These are phyloP conservation scores for Punica granatum DNA, from an alignment of 345 rosid genomes.

Conservation along the genomic window DNA sequence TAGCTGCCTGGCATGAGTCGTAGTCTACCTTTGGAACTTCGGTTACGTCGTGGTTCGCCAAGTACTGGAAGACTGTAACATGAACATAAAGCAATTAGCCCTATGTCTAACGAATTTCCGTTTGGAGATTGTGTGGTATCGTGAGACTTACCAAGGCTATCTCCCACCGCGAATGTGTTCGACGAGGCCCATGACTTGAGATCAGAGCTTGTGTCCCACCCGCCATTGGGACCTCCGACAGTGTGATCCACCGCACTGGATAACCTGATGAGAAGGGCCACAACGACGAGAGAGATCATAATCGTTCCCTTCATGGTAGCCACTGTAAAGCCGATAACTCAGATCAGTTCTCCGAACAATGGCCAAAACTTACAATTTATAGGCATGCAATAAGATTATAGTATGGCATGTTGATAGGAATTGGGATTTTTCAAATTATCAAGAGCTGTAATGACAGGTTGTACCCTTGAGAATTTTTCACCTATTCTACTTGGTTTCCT, in stretches of 20 bases:
- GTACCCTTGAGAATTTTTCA: background rate
- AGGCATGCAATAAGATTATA: background rate
- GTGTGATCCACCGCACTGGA: conserved; percentile 44
- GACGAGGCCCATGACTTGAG: conserved; percentile 48
- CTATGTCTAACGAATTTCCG: background rate
- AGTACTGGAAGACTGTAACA: conserved; percentile 46
- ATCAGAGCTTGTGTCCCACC: conserved; percentile 48
- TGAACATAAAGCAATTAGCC: background rate
- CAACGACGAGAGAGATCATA: conserved; percentile 19
- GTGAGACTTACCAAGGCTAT: conserved; percentile 47
- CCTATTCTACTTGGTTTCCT: background rate
- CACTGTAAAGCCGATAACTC: background rate
- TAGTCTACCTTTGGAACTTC: conserved; percentile 56
- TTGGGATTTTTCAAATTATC: background rate
- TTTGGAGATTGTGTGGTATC: background rate
- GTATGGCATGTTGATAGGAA: background rate
- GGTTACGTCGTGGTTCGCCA: conserved; percentile 40
- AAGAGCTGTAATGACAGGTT: background rate
- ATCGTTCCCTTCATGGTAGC: background rate
- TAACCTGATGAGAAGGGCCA: conserved; percentile 35
- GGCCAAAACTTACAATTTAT: background rate
- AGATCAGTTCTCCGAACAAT: background rate
- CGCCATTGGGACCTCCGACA: conserved; percentile 57
- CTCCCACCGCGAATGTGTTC: conserved; percentile 48
- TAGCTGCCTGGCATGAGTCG: conserved; percentile 44